Base-by-base conservation (phyloP, 2,329 filamentous ascomycete genomes). In the Fusarium euwallaceae region DNA sequence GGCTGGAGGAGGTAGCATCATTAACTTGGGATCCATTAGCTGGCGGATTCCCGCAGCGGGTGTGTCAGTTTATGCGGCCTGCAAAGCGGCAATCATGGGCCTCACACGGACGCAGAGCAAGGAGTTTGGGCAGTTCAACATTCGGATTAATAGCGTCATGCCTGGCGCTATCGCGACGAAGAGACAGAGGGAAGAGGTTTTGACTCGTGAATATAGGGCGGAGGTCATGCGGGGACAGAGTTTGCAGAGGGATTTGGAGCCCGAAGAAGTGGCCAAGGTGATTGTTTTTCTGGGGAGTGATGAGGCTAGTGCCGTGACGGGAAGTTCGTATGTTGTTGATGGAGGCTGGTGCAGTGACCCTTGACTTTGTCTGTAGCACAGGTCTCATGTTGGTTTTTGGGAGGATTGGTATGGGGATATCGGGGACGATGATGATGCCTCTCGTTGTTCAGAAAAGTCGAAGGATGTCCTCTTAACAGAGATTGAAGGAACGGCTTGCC, bases 61-160 rank as follows among this genome's bases (percentile, higher is more conserved):
- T 79, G 80, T 53, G 80, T 88, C 82, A 81, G 82, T 70, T 81
- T 90, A 77, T 87, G 89, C 81, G 81, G 85, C 77, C 79, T 86
- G 85, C 77, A 90, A 90, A 79, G 87, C 88, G 0, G 89, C 87
- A 0, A 78, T 89, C 37, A 87, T 90, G 79, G 88, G 87, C 61
- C 86, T 90, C 82, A 89, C 88, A 16, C 85, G 88, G 39, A 87
- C 86, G 5, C 89, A 88, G 84, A 84, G 88, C 4, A 85, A 87
- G 58, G 88, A 90, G 80, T 84, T 90, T 29, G 83, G 86, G 17
- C 84, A 86, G 73, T 79, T 80, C 43, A 84, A 84, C 48, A 87
- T 89, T 9, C 73, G 86, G 0, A 83, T 88, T 7, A 88, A 88
- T 62, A 87, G 84, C 66, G 83, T 88, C 34, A 86, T 88, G 84